These are phyloP conservation scores for Backusella liffmaniae DNA, from an alignment of 192 early-diverging fungal species.

Conservation along the genomic window DNA sequence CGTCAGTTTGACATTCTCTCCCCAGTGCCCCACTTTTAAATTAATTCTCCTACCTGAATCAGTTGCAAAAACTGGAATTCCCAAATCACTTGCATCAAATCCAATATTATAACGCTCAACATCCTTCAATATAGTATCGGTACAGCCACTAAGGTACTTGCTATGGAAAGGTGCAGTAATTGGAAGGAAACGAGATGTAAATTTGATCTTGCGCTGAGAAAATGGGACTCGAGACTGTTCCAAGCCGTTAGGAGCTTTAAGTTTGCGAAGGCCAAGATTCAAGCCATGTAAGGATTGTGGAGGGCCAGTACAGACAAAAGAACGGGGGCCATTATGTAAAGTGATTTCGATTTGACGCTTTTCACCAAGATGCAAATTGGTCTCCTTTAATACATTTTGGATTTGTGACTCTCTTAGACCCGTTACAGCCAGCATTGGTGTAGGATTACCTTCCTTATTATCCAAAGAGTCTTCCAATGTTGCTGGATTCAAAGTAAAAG, in stretches of 20 bases:
- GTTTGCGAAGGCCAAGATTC: slow-evolving; percentile 86
- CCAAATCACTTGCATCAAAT: slow-evolving; percentile 64
- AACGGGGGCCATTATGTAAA: slow-evolving; percentile 88
- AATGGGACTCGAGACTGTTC: slow-evolving; percentile 89
- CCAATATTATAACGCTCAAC: slow-evolving; percentile 60
- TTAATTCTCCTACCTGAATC: slow-evolving; percentile 56
- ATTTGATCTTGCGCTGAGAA: slow-evolving; percentile 88
- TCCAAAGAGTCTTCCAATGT: slow-evolving; percentile 86
- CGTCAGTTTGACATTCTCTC: background rate
- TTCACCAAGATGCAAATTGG: slow-evolving; percentile 81
- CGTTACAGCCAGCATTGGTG: slow-evolving; percentile 89
- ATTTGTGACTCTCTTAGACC: slow-evolving; percentile 82
- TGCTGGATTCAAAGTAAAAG: slow-evolving; percentile 78
- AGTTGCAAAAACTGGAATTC: slow-evolving; percentile 77
- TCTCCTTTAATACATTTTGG: slow-evolving; percentile 78
- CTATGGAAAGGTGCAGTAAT: slow-evolving; percentile 92
- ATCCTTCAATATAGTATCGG: slow-evolving; percentile 65
- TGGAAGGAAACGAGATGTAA: slow-evolving; percentile 89
- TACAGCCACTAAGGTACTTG: slow-evolving; percentile 69
- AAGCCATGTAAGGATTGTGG: slow-evolving; percentile 91
- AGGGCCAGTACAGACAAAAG: slow-evolving; percentile 86
- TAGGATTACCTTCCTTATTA: slow-evolving; percentile 89
- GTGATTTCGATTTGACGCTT: slow-evolving; percentile 85
- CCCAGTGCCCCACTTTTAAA: slow-evolving; percentile 18
- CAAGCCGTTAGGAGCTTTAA: slow-evolving; percentile 79